Conservation (phyloP, 768 basidiomycete species). For the Xanthoconium purpureum region DNA sequence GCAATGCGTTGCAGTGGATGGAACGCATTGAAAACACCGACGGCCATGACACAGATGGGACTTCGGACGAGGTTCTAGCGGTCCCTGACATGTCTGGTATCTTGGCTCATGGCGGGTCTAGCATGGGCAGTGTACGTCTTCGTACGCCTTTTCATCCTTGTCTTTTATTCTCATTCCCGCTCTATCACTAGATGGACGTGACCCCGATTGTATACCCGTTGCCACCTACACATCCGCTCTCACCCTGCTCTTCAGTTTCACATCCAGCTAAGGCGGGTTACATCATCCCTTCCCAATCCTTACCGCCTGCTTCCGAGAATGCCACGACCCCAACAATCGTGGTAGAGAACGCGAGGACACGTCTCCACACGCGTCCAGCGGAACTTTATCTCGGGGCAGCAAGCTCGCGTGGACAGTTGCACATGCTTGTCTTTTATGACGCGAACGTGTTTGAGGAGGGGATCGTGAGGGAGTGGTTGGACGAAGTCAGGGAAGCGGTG, state of each 20-base stretch:
- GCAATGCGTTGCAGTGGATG: conserved; percentile 23
- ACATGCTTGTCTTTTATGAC: conserved; percentile 39
- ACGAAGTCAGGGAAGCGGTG: conserved; percentile 38
- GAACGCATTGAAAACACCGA: conserved; percentile 7
- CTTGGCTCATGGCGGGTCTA: conserved; percentile 20
- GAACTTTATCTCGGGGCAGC: conserved; percentile 44
- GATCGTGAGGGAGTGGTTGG: conserved; percentile 46
- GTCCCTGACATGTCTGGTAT: conserved; percentile 2
- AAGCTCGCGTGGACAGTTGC: conserved; percentile 33
- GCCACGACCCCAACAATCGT: conserved; percentile 9
- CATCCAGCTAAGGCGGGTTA: conserved; percentile 16
- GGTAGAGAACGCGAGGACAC: conserved; percentile 4
- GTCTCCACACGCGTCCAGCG: conserved; percentile 42
- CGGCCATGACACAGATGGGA: too few species aligned
- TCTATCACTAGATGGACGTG: conserved; percentile 29
- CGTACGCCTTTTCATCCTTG: not conserved
- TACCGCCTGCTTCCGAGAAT: not conserved
- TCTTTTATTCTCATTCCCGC: not conserved
- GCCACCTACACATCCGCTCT: conserved; percentile 20
- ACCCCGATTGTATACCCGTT: conserved; percentile 39
- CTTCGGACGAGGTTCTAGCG: not conserved
- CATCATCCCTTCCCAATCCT: not conserved
- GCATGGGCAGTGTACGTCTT: conserved; percentile 30
- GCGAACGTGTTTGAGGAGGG: conserved; percentile 43
- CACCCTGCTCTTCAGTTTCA: conserved; percentile 16